phyloP scores from a whole-genome alignment of 2,329 filamentous ascomycete genomes.

The Stylonectria norvegica region DNA sequence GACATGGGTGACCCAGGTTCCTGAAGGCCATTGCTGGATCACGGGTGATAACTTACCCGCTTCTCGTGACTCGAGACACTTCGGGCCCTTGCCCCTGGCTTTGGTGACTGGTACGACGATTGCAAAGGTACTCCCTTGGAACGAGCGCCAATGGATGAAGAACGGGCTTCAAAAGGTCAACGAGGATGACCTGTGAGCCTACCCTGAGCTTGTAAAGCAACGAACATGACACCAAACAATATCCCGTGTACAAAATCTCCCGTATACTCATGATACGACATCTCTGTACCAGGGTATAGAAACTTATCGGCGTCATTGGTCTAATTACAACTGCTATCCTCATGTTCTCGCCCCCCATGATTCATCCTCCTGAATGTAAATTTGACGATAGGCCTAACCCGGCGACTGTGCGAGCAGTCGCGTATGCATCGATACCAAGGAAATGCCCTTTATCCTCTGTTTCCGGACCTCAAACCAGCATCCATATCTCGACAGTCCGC shows the following conservation, averaged over 20 bases:
- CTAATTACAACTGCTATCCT: conserved; percentile 34
- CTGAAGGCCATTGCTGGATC: conserved; percentile 87
- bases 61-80: conserved; percentile 82
- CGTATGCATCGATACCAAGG: conserved; percentile 37
- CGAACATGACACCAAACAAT: background rate
- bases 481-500: conserved; percentile 4
- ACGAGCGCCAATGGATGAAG: conserved; percentile 49
- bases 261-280: conserved; percentile 18
- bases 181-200: conserved; percentile 1
- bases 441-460: conserved; percentile 17
- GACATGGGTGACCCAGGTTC: too few relatives aligned
- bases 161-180: conserved; percentile 39
- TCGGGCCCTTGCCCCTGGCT: conserved; percentile 81
- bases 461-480: conserved; percentile 7
- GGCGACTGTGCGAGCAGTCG: conserved; percentile 18
- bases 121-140: conserved; percentile 55
- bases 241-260: conserved; percentile 20
- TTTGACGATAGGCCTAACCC: conserved; percentile 18
- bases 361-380: conserved; percentile 6
- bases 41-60: conserved; percentile 81
- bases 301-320: conserved; percentile 26
- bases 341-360: conserved; percentile 7
- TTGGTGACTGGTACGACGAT: conserved; percentile 81
- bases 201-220: conserved; percentile 2
- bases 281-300: conserved; percentile 28